Evolutionary conservation across 2,329 filamentous ascomycete genomes (phyloP), one percentile per base, ranked within the genome.

Genomic region (Aspergillus sp.): DNA sequence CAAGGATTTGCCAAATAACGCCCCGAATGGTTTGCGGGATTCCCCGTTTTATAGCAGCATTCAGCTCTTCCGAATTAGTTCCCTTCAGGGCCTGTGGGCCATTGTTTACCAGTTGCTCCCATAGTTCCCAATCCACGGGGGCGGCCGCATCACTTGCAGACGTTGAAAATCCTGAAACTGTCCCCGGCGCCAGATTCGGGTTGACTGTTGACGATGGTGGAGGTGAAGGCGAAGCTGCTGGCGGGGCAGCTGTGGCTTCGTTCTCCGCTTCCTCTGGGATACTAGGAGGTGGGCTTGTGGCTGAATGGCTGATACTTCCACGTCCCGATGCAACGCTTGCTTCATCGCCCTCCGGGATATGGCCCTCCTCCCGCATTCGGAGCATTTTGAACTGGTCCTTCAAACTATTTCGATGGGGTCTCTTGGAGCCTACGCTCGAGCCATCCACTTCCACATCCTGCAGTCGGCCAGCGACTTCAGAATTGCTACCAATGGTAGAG

Each of bases 1-100:
- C 92, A 61, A 99, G 79, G 7, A 98, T 93, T 76, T 99, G 95
- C 95, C 95, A 99, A 51, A 99, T 93, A 2, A 99, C 95, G n/a
- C 95, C 96, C 58, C 95, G 88, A 61, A 99, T 96, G 3, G 93
- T 93, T 64, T 89, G 92, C 1, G 95, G 95, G 57, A 99, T 99
- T 33, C 95, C 95, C 40, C 89, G 90, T 50, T 93, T 90, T 66
- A 99, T 97, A 20, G 95, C 93, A 64, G 84, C 86, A 70, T 93
- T 96, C 57, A 99, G 79, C 72, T 97, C 93, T 67, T 96, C 91
- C 0, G 93, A 83, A 69, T 92, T 96, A 4, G 91, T 92, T 59
- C 91, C 86, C 11, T 91, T 89, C 50, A 98, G 89, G 9, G 91
- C 93, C 27, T 91, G 86, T 15, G 93, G 92, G 0, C 95, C 95